Conservation (phyloP, 73 alveolate species). For the Breviolum minutum region DNA sequence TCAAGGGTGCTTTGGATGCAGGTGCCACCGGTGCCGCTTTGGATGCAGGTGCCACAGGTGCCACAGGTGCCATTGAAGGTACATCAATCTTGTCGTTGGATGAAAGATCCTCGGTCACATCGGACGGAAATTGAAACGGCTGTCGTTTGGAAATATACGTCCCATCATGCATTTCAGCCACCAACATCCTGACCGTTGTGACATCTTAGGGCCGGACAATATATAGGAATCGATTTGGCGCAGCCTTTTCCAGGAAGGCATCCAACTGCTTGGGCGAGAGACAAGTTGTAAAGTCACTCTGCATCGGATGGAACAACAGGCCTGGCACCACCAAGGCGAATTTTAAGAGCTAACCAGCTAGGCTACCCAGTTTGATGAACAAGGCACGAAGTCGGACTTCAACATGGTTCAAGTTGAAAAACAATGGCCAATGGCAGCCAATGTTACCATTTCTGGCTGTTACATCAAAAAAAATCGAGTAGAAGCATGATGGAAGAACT, state of each 20-base stretch:
- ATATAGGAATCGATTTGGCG: slow-evolving; percentile 52
- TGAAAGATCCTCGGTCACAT: slow-evolving; percentile 18
- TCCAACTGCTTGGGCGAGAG: slow-evolving; percentile 57
- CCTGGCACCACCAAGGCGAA: not conserved
- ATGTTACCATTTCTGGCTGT: not conserved
- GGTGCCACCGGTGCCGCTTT: not conserved
- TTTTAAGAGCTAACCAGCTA: too few relatives aligned
- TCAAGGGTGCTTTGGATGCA: not conserved
- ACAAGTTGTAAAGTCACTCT: slow-evolving; percentile 54
- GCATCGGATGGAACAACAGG: slow-evolving; percentile 85
- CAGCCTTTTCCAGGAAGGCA: slow-evolving; percentile 35
- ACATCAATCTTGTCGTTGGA: slow-evolving; percentile 63
- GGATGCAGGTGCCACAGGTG: not conserved
- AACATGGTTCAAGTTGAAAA: too few relatives aligned
- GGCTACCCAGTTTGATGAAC: too few relatives aligned
- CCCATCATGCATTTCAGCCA: not conserved
- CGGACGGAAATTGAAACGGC: not conserved
- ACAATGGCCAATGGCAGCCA: not conserved
- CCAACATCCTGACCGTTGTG: not conserved
- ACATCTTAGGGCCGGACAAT: not conserved
- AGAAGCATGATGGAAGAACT: not conserved
- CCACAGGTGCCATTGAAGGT: slow-evolving; percentile 13
- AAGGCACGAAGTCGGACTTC: too few relatives aligned
- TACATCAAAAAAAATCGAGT: too few relatives aligned
- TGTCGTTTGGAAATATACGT: not conserved